A percentile compares a stretch with the other conserved stretches of the same genome.
Conservation (phyloP, 148 eudicot genomes). For the Fagopyrum homotropicum region DNA sequence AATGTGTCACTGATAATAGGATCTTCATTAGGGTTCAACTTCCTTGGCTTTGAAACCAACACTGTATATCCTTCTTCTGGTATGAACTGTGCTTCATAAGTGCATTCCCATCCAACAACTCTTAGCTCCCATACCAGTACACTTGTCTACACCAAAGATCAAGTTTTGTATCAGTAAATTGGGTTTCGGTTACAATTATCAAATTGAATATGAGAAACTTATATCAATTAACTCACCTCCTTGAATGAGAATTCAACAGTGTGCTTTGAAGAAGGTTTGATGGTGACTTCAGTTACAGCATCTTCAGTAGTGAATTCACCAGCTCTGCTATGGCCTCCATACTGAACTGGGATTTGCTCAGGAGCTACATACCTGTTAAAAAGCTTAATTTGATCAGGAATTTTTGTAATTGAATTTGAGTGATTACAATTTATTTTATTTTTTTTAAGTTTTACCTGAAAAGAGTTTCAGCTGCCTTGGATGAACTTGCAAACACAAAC, state of each 20-base stretch:
- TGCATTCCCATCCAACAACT: constrained; percentile 43
- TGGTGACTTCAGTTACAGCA: constrained; percentile 46
- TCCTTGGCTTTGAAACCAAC: constrained; percentile 21
- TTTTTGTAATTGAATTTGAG: not conserved
- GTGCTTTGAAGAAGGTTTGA: constrained; percentile 56
- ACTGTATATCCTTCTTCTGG: constrained; percentile 19
- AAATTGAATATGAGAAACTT: not conserved
- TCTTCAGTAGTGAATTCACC: constrained; percentile 53
- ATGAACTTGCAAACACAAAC: constrained; percentile 68
- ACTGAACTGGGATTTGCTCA: constrained; percentile 60
- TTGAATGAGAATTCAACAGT: constrained; percentile 45
- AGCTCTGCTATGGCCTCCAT: constrained; percentile 63
- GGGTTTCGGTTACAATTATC: not conserved
- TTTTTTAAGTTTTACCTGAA: constrained; percentile 33
- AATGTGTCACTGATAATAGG: constrained; percentile 38
- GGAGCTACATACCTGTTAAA: constrained; percentile 54
- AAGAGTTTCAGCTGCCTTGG: constrained; percentile 60
- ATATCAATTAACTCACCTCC: constrained; percentile 33
- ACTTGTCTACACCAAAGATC: constrained; percentile 26
- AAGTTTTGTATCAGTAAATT: not conserved
- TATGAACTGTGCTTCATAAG: constrained; percentile 47
- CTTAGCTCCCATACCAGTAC: constrained; percentile 48
- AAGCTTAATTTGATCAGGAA: not conserved
- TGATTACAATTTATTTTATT: too few relatives aligned
- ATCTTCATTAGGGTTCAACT: constrained; percentile 26